phyloP scores from a whole-genome alignment of 768 basidiomycete species.

The Sarcomyxa edulis region DNA sequence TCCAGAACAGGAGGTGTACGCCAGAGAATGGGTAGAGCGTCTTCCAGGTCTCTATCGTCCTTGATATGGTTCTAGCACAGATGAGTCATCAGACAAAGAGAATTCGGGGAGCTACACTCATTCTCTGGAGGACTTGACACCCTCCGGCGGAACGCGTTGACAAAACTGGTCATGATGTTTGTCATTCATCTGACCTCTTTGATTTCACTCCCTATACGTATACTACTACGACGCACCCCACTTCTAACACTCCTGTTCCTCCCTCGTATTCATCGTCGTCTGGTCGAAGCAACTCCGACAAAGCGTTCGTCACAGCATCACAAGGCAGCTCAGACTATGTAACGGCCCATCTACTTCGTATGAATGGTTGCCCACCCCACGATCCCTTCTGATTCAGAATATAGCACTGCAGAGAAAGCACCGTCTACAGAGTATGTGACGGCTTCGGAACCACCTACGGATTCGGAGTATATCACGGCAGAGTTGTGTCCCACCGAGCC shows the following conservation, averaged over 20 bases:
- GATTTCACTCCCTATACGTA: slow-evolving; percentile 24
- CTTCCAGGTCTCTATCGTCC: slow-evolving; percentile 37
- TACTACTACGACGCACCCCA: slow-evolving; percentile 11
- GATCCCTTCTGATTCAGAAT: slow-evolving; percentile 51
- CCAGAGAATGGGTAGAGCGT: slow-evolving; percentile 33
- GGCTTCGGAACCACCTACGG: slow-evolving; percentile 24
- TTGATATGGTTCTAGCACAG: slow-evolving; percentile 28
- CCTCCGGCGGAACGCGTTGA: too few relatives aligned
- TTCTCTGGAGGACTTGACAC: too few relatives aligned
- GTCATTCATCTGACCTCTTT: slow-evolving; percentile 45
- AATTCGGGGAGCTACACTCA: slow-evolving; percentile 28
- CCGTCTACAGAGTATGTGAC: slow-evolving; percentile 36
- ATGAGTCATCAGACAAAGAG: slow-evolving; percentile 55
- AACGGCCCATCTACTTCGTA: slow-evolving; percentile 45
- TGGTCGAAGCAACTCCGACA: slow-evolving; percentile 20
- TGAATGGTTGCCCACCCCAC: slow-evolving; percentile 50
- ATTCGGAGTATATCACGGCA: slow-evolving; percentile 43
- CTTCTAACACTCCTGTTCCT: slow-evolving; percentile 9
- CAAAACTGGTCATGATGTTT: too few relatives aligned
- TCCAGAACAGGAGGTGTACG: slow-evolving; percentile 43
- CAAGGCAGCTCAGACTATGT: slow-evolving; percentile 51
- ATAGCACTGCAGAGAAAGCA: slow-evolving; percentile 17
- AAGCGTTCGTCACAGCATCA: slow-evolving; percentile 38
- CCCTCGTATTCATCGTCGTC: slow-evolving; percentile 28
- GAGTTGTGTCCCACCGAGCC: slow-evolving; percentile 34